Conservation (phyloP, 2,329 filamentous ascomycete genomes). For the Phaeosphaeria sp. region DNA sequence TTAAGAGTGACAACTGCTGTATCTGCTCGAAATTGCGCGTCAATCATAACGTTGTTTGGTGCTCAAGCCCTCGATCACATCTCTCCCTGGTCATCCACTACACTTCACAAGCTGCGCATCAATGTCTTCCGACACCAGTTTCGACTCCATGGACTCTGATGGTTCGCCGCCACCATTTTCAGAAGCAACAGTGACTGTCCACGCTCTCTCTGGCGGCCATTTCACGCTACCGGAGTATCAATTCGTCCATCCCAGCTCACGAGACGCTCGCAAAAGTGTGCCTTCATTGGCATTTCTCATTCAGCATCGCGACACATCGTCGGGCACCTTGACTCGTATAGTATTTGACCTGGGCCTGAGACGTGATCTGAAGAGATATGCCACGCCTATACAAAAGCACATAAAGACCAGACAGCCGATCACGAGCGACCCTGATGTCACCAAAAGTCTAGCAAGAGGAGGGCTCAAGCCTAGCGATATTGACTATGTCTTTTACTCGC, state of each 20-base stretch:
- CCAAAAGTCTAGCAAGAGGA: constrained; percentile 46
- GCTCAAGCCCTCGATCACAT: not conserved
- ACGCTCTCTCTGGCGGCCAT: constrained; percentile 47
- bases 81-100: not conserved
- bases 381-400: constrained; percentile 54
- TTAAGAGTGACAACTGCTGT: not conserved
- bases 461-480: constrained; percentile 48
- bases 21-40: not conserved
- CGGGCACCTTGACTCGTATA: constrained; percentile 47
- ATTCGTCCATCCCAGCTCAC: constrained; percentile 55
- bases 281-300: constrained; percentile 63
- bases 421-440: constrained; percentile 49
- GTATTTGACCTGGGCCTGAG: constrained; percentile 64
- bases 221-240: constrained; percentile 58
- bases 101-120: not conserved
- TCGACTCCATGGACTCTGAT: not conserved
- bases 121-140: not conserved
- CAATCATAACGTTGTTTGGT: not conserved
- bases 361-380: constrained; percentile 54
- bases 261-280: constrained; percentile 55
- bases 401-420: constrained; percentile 55
- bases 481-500: constrained; percentile 51
- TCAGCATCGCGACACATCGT: constrained; percentile 52
- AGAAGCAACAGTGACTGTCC: constrained; percentile 41
- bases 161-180: not conserved